Conservation (phyloP, 805 yeast species). For the Wickerhamomyces alni region DNA sequence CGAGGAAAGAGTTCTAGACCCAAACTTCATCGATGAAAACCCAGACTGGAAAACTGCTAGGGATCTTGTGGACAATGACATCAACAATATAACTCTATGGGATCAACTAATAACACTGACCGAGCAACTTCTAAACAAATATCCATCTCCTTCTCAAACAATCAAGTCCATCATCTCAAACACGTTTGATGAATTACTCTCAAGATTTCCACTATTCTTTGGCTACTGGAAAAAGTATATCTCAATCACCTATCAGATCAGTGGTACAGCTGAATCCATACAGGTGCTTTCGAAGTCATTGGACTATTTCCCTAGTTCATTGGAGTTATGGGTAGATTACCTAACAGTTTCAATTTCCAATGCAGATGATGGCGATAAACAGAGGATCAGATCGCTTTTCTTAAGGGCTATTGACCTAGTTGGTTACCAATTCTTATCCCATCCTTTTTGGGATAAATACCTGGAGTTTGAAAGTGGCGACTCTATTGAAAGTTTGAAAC, state of each 20-base stretch:
- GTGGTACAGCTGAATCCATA: conserved; percentile 48
- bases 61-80: conserved; percentile 14
- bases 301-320: conserved; percentile 45
- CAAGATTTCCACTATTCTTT: conserved; percentile 51
- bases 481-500: conserved; percentile 29
- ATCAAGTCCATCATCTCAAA: conserved; percentile 25
- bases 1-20: conserved; percentile 2
- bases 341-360: conserved; percentile 45
- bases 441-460: conserved; percentile 77
- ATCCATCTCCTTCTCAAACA: conserved; percentile 26
- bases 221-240: conserved; percentile 61
- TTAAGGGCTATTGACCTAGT: conserved; percentile 41
- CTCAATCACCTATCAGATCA: conserved; percentile 47
- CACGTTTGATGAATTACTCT: conserved; percentile 38
- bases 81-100: conserved; percentile 34
- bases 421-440: conserved; percentile 73
- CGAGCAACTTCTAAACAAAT: conserved; percentile 27
- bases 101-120: conserved; percentile 30
- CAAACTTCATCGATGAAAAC: conserved; percentile 16
- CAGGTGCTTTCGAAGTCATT: conserved; percentile 38
- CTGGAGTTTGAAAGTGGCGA: conserved; percentile 52
- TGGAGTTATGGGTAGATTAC: conserved; percentile 69
- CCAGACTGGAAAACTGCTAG: conserved; percentile 20
- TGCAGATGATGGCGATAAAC: conserved; percentile 25
- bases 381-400: conserved; percentile 36